These are phyloP conservation scores for Lavandula angustifolia DNA, from an alignment of 257 asterid genomes.

Conservation along the genomic window DNA sequence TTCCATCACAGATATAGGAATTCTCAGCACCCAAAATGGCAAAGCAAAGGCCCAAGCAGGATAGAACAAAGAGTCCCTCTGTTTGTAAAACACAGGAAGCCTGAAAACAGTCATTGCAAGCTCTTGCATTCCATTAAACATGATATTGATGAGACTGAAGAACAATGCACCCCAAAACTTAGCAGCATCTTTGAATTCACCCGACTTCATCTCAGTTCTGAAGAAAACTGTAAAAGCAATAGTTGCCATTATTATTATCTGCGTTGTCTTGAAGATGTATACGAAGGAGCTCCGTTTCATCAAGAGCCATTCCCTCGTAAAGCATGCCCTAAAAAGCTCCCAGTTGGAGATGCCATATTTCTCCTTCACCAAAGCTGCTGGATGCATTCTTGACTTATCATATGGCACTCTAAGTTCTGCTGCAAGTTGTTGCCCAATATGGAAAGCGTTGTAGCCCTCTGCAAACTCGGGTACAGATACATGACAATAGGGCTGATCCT, in stretches of 20 bases:
- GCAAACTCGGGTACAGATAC: constrained; percentile 19
- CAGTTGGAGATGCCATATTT: constrained; percentile 22
- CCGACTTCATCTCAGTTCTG: constrained; percentile 20
- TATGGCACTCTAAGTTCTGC: constrained; percentile 12
- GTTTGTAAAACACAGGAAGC: constrained; percentile 29
- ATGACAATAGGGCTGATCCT: constrained; percentile 9
- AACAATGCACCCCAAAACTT: constrained; percentile 27
- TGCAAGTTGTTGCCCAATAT: constrained; percentile 1
- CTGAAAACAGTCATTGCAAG: constrained; percentile 23
- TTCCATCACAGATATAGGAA: constrained; percentile 69
- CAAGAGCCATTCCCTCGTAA: constrained; percentile 22
- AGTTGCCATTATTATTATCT: constrained; percentile 17
- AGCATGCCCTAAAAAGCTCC: constrained; percentile 29
- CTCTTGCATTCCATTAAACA: constrained; percentile 31
- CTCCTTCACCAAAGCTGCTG: constrained; percentile 24
- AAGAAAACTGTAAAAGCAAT: constrained; percentile 25
- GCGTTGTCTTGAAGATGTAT: constrained; percentile 28
- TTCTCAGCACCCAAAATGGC: constrained; percentile 40
- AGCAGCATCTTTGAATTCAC: background rate
- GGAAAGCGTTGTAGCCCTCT: constrained; percentile 16
- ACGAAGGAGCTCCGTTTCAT: constrained; percentile 30
- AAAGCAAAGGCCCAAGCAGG: constrained; percentile 34
- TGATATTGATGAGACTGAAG: constrained; percentile 22
- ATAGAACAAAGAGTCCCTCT: constrained; percentile 23
- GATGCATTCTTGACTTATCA: constrained; percentile 21